These are phyloP conservation scores for Penicillium cosmopolitanum DNA, from an alignment of 495 filamentous ascomycete genomes.

Conservation along the genomic window DNA sequence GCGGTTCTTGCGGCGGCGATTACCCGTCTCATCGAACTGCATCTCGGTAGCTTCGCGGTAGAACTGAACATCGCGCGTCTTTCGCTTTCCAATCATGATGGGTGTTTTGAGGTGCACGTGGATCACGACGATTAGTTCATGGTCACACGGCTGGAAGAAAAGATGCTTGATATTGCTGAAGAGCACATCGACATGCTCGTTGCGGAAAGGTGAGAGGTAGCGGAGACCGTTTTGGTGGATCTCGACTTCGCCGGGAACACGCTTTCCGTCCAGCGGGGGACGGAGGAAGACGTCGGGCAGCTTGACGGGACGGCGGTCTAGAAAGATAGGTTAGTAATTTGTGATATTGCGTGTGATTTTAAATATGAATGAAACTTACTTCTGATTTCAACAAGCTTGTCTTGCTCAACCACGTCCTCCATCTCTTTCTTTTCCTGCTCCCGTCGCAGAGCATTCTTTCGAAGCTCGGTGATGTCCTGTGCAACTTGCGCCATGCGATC, in stretches of 20 bases:
- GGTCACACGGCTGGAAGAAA: constrained; percentile 96
- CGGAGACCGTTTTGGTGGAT: constrained; percentile 99
- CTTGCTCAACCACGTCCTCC: constrained; percentile 99
- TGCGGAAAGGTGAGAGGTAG: constrained; percentile 85
- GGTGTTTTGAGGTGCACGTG: constrained; percentile 97
- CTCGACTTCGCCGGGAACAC: constrained; percentile 91
- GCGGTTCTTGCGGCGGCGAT: constrained; percentile 95
- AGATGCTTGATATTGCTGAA: constrained; percentile 99
- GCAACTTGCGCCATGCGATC: constrained; percentile 86
- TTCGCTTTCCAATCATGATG: constrained; percentile 98
- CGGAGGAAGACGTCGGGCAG: constrained; percentile 93
- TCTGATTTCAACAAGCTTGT: constrained; percentile 89
- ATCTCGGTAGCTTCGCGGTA: constrained; percentile 98
- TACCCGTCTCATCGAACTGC: constrained; percentile 98
- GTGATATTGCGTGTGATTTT: background rate
- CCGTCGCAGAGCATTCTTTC: constrained; percentile 83
- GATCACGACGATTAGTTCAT: constrained; percentile 97
- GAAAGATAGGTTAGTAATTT: constrained; percentile 10
- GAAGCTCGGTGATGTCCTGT: constrained; percentile 88
- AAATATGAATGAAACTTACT: constrained; percentile 57
- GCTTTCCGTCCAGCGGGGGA: constrained; percentile 92
- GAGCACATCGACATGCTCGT: constrained; percentile 86
- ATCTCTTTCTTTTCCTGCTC: constrained; percentile 99
- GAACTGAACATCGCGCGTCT: constrained; percentile 98
- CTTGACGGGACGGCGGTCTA: constrained; percentile 83